phyloP scores from a whole-genome alignment of 768 basidiomycete species.

The Suillus paluster region DNA sequence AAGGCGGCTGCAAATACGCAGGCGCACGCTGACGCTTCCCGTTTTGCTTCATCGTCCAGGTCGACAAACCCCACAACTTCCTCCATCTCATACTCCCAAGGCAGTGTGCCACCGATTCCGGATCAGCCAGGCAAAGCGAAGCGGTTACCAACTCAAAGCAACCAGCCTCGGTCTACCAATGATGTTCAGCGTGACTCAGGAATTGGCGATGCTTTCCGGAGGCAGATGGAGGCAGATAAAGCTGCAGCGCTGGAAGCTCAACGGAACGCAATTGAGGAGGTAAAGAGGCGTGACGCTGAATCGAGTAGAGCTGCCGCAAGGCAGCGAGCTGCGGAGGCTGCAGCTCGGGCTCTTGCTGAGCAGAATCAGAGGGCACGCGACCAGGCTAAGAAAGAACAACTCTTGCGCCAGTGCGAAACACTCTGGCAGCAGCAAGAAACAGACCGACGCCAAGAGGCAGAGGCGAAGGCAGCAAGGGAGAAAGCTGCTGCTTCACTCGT shows the following conservation, averaged over 20 bases:
- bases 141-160: no score
- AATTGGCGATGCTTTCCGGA: constrained; percentile 57
- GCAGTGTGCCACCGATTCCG: background rate
- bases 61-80: background rate
- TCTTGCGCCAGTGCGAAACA: no score
- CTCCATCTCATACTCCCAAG: no score
- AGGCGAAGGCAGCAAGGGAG: no score
- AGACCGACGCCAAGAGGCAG: no score
- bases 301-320: constrained; percentile 20
- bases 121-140: constrained; percentile 3
- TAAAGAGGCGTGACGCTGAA: constrained; percentile 21
- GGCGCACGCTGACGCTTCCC: background rate
- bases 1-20: constrained; percentile 13
- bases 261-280: constrained; percentile 21
- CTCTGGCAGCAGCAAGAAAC: no score
- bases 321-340: constrained; percentile 14
- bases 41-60: background rate
- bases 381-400: no score
- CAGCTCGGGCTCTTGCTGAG: constrained; percentile 20
- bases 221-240: constrained; percentile 49
- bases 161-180: background rate
- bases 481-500: no score
- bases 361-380: constrained; percentile 28
- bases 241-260: no score
- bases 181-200: constrained; percentile 48